These are phyloP conservation scores for Glycine latifolia DNA, from an alignment of 306 rosid genomes.

Conservation along the genomic window DNA sequence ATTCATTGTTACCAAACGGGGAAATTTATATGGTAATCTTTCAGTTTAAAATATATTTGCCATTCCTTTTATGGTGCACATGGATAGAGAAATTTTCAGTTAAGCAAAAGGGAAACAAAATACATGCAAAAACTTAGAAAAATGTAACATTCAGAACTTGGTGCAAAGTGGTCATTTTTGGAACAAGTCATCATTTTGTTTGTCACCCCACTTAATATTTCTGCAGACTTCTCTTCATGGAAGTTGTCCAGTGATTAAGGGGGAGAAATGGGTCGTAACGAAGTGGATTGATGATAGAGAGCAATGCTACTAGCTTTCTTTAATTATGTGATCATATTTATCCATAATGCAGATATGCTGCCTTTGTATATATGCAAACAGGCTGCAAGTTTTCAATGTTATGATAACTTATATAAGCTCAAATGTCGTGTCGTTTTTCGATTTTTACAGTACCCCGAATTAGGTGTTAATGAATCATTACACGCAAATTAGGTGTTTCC, in stretches of 20 bases:
- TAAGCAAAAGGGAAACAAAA: neutral
- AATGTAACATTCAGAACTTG: neutral
- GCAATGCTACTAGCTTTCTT: conserved; percentile 39
- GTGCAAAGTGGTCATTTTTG: neutral
- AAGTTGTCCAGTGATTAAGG: conserved; percentile 75
- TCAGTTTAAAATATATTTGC: neutral
- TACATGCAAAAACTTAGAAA: neutral
- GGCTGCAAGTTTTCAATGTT: neutral
- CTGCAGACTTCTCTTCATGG: conserved; percentile 74
- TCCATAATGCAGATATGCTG: neutral
- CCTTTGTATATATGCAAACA: neutral
- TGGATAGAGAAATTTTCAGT: conserved; percentile 8
- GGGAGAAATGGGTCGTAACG: conserved; percentile 80
- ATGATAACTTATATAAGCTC: neutral
- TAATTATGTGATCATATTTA: neutral
- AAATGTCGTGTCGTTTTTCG: neutral
- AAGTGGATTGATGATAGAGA: conserved; percentile 67
- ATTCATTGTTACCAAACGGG: conserved; percentile 68
- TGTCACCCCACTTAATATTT: conserved; percentile 11
- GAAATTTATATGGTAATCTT: conserved; percentile 61
- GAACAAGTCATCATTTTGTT: too few relatives aligned
- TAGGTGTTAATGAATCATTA: neutral
- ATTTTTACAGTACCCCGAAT: neutral
- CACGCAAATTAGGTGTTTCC: too few relatives aligned
- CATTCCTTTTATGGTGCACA: neutral